Percentiles rank a stretch among this genome's conserved stretches.
These are phyloP conservation scores for Capsicum rhomboideum DNA, from an alignment of 257 asterid genomes.

Conservation along the genomic window DNA sequence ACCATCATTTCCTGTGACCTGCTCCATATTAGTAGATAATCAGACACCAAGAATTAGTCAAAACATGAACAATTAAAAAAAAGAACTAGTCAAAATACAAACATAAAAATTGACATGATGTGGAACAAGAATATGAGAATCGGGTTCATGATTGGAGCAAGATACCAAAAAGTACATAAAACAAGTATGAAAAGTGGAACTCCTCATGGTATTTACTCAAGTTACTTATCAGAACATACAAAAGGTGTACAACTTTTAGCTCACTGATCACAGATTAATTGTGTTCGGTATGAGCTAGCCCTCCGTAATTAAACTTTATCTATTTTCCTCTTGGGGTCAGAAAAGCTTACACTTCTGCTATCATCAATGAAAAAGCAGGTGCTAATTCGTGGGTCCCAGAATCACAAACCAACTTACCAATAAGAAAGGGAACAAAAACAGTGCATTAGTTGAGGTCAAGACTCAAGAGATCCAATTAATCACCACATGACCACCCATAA, in stretches of 20 bases:
- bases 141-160: background rate
- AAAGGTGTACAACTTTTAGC: background rate
- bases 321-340: background rate
- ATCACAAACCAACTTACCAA: background rate
- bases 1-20: conserved; percentile 62
- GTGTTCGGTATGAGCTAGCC: background rate
- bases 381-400: background rate
- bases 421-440: background rate
- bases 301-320: background rate
- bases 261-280: background rate
- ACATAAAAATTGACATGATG: background rate
- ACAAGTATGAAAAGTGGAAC: background rate
- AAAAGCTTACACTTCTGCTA: background rate
- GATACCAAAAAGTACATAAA: background rate
- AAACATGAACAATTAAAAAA: background rate
- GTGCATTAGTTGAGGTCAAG: background rate
- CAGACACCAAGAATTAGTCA: background rate
- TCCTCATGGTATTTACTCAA: background rate
- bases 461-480: background rate
- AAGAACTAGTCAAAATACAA: background rate
- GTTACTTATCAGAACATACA: background rate
- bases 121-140: background rate
- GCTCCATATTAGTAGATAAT: conserved; percentile 4
- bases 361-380: background rate
- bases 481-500: background rate